phyloP scores from a whole-genome alignment of 768 basidiomycete genomes.

The Austroboletus eburneus region DNA sequence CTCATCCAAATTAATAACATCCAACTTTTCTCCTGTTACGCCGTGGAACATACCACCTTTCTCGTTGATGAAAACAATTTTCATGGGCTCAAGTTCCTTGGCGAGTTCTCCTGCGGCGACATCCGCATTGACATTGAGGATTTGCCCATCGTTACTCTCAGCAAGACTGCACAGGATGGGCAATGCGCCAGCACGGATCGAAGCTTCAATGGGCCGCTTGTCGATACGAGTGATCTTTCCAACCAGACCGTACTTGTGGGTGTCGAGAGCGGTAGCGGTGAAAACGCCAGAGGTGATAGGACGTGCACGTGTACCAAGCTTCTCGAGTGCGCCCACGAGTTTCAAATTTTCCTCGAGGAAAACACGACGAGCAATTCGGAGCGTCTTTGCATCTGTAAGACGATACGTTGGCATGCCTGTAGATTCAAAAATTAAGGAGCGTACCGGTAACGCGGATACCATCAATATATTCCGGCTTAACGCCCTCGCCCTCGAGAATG shows the following conservation, averaged over 20 bases:
- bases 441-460: constrained; percentile 94
- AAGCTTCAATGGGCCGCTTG: constrained; percentile 94
- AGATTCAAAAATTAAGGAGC: constrained; percentile 20
- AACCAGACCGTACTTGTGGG: constrained; percentile 91
- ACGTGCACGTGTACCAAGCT: constrained; percentile 92
- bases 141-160: constrained; percentile 94
- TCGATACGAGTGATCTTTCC: constrained; percentile 94
- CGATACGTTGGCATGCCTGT: not conserved
- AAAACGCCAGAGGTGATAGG: constrained; percentile 99
- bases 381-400: constrained; percentile 79
- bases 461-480: constrained; percentile 95
- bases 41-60: constrained; percentile 99
- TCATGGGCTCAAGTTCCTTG: constrained; percentile 96
- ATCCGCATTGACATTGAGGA: constrained; percentile 98
- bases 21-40: constrained; percentile 92
- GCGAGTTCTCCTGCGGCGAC: constrained; percentile 97
- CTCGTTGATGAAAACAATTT: constrained; percentile 97
- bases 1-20: constrained; percentile 97
- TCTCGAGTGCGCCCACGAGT: constrained; percentile 89
- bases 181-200: constrained; percentile 92
- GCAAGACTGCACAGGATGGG: constrained; percentile 95
- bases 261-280: constrained; percentile 93
- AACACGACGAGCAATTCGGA: constrained; percentile 90
- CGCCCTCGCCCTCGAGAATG: constrained; percentile 88
- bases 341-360: constrained; percentile 98